Base-by-base conservation (phyloP, 1,284 basidiomycete species). In the Boletus sp. region DNA sequence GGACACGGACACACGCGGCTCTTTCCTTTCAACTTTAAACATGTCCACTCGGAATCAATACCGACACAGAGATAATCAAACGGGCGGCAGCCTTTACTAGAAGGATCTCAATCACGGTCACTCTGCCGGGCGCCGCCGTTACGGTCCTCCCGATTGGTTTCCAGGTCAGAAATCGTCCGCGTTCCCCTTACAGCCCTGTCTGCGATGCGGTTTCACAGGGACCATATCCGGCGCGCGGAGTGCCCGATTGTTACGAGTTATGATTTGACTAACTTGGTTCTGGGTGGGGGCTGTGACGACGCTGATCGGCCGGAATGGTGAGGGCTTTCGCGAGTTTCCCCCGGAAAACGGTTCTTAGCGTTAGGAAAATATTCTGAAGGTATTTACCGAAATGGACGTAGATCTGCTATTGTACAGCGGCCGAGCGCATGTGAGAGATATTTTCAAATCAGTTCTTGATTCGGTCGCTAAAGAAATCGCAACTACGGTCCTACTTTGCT, bases 361-460 rank as follows among this genome's bases (percentile, higher is more conserved):
- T 57, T 51, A 31, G 51, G 12, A 53, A 63, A 67, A 70, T 60
- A 55, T 62, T 60, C 47, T 48, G 51, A 45, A 60, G 50, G 54
- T 58, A 43, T 47, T 59, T 65, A 57, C 63, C 50, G 52, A 73
- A 67, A 65, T 53, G 61, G 72, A 61, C 59, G 56, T 64, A 67
- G 61, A 73, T 74, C 66, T 61, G 44, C 61, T 61, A 41, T 55
- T 29, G 64, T 69, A 74, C 60, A 61, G 55, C 59, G 49, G 51
- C 72, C 60, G 69, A 69, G 64, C 61, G 60, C 73, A 74, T 66
- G 73, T 72, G 70, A 64, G 70, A 56, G 56, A 63, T 53, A 64
- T 70, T 71, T 69, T 71, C 71, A 74, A 70, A 72, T 72, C 66
- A 63, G 52, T 64, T 47, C 73, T 74, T 61, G 66, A 74, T 72